Conservation (phyloP, 2,329 filamentous ascomycete species). For the Cercospora sp. region DNA sequence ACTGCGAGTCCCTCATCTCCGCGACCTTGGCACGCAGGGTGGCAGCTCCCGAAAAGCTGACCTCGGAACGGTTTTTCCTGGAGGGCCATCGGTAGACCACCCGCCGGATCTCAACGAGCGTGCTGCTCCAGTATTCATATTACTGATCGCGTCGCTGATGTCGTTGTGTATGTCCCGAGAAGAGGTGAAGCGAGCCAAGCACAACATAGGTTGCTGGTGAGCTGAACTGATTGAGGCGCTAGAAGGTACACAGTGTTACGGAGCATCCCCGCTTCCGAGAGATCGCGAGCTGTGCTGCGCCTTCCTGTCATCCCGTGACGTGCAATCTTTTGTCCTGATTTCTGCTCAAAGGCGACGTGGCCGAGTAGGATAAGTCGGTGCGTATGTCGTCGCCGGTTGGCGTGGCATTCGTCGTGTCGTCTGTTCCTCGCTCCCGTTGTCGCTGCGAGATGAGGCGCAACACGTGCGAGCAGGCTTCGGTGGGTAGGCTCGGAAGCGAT, state of each 20-base stretch:
- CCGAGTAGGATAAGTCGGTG: neutral
- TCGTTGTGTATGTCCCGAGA: neutral
- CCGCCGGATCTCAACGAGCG: neutral
- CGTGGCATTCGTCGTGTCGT: too few species aligned
- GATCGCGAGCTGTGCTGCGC: neutral
- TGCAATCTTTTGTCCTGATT: neutral
- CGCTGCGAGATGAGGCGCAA: neutral
- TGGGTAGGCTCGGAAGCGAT: neutral
- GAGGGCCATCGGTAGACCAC: too few species aligned
- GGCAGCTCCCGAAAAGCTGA: neutral
- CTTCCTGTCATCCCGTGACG: neutral
- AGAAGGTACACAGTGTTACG: constrained; percentile 8
- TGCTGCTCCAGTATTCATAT: neutral
- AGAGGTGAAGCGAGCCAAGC: neutral
- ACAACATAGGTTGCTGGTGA: neutral
- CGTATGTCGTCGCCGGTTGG: neutral
- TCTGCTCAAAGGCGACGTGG: neutral
- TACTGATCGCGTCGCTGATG: neutral
- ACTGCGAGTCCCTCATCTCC: constrained; percentile 6
- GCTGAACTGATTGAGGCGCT: constrained; percentile 5
- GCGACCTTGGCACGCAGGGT: constrained; percentile 14
- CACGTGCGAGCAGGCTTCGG: neutral
- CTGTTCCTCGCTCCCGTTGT: neutral
- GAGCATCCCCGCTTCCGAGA: constrained; percentile 12
- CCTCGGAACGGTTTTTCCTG: neutral